phyloP scores from a whole-genome alignment of 768 basidiomycete species.

The Scleroderma citrinum region DNA sequence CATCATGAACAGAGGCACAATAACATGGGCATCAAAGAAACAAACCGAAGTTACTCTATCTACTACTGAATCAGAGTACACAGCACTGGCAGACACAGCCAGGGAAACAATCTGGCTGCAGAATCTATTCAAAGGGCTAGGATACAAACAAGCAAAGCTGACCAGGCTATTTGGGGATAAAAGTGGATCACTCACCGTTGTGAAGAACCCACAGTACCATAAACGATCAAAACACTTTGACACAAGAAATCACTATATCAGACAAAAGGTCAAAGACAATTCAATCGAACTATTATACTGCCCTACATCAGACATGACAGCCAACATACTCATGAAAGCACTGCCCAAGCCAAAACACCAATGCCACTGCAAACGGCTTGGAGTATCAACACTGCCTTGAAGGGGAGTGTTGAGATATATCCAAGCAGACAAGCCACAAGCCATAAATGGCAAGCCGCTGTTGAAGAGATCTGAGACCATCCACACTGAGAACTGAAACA shows the following conservation, averaged over 20 bases:
- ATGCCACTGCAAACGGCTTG: slow-evolving; percentile 5
- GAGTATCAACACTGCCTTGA: slow-evolving; percentile 6
- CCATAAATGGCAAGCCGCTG: too few relatives aligned
- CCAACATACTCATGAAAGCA: slow-evolving; percentile 13
- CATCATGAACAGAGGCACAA: slow-evolving; percentile 22
- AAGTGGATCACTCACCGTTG: slow-evolving; percentile 24
- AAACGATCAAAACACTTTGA: slow-evolving; percentile 21
- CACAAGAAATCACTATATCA: slow-evolving; percentile 18
- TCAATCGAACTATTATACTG: slow-evolving; percentile 10
- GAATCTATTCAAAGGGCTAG: slow-evolving; percentile 30
- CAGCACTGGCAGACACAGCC: slow-evolving; percentile 1
- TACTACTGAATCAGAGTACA: slow-evolving; percentile 2
- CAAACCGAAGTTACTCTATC: slow-evolving; percentile 21
- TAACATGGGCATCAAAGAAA: slow-evolving; percentile 28
- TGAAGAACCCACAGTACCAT: slow-evolving; percentile 8
- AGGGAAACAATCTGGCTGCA: slow-evolving; percentile 10
- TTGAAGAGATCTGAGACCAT: too few relatives aligned
- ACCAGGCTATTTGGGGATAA: slow-evolving; percentile 16
- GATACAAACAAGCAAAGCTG: slow-evolving; percentile 13
- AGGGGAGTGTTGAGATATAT: slow-evolving; percentile 23
- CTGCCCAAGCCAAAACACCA: slow-evolving; percentile 1
- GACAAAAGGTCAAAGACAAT: slow-evolving; percentile 23
- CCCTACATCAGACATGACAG: slow-evolving; percentile 16
- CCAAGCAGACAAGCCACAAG: too few relatives aligned
- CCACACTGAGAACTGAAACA: too few relatives aligned